phyloP scores from a whole-genome alignment of 2,329 filamentous ascomycete genomes.

The Epicoccum sorghinum region DNA sequence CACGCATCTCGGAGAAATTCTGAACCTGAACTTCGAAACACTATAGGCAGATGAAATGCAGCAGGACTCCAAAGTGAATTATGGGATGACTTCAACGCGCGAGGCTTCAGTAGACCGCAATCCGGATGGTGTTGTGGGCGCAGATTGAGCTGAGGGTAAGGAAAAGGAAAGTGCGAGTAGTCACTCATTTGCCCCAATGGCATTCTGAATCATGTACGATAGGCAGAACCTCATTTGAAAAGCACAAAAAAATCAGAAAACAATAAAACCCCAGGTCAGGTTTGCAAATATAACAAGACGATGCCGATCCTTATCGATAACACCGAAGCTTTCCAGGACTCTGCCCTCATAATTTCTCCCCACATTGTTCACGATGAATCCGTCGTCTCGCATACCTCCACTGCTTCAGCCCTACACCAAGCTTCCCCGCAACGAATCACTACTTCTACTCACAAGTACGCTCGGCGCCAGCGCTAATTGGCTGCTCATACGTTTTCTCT shows the following conservation, averaged over 20 bases:
- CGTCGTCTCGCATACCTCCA: slow-evolving; percentile 62
- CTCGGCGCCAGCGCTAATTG: slow-evolving; percentile 60
- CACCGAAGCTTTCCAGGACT: background rate
- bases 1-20: slow-evolving; percentile 43
- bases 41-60: background rate
- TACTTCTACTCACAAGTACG: slow-evolving; percentile 72
- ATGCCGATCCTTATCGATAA: slow-evolving; percentile 11
- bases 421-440: slow-evolving; percentile 63
- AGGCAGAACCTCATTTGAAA: slow-evolving; percentile 8
- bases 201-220: background rate
- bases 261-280: slow-evolving; percentile 3
- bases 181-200: background rate
- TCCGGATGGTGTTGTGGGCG: too few species aligned
- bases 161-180: too few species aligned
- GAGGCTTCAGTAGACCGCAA: too few species aligned
- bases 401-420: slow-evolving; percentile 69
- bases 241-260: slow-evolving; percentile 17
- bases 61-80: background rate
- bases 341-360: slow-evolving; percentile 13
- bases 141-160: too few species aligned
- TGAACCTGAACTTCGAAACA: slow-evolving; percentile 37
- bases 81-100: too few species aligned
- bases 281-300: background rate
- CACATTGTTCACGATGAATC: slow-evolving; percentile 35
- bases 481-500: slow-evolving; percentile 60